Evolutionary conservation across 1,139 yeast genomes (phyloP).

Genomic region (Zygoascus sp.): DNA sequence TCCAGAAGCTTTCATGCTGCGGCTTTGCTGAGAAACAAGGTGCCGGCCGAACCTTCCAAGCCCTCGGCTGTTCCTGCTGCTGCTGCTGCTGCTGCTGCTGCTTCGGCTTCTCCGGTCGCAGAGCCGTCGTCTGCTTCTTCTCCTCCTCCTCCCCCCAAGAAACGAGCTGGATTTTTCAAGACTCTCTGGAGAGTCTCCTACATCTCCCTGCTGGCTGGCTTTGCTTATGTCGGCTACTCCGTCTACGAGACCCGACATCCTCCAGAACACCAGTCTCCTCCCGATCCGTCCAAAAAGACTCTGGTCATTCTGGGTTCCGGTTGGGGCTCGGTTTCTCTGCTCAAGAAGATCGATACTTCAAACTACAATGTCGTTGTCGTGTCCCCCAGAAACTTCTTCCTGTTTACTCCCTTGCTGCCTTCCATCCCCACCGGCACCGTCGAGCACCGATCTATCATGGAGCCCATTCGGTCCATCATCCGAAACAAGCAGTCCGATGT

Average conservation of each 20-base stretch:
- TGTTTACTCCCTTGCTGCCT: conserved; percentile 90
- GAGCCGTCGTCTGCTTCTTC: too few relatives aligned
- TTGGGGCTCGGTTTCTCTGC: conserved; percentile 83
- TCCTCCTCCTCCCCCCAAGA: conserved; percentile 7
- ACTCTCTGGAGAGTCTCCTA: conserved; percentile 34
- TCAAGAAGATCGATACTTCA: conserved; percentile 81
- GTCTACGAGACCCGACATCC: conserved; percentile 38
- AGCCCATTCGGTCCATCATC: conserved; percentile 73
- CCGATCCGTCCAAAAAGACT: conserved; percentile 68
- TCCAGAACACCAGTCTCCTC: conserved; percentile 34
- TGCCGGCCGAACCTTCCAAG: background rate
- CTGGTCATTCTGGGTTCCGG: conserved; percentile 89
- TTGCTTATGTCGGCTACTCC: conserved; percentile 33
- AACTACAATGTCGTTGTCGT: conserved; percentile 83
- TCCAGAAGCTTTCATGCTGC: background rate
- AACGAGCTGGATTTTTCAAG: conserved; percentile 24
- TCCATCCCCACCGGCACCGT: conserved; percentile 93
- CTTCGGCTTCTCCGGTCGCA: background rate
- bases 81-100: background rate
- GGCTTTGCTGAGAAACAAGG: background rate
- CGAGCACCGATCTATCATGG: conserved; percentile 84
- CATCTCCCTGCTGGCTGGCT: conserved; percentile 29
- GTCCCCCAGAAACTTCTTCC: conserved; percentile 90
- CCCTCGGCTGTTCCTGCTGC: background rate
- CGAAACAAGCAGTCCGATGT: conserved; percentile 75